Evolutionary conservation across 805 yeast species (phyloP).

Genomic region (Lachancea dasiensis): DNA sequence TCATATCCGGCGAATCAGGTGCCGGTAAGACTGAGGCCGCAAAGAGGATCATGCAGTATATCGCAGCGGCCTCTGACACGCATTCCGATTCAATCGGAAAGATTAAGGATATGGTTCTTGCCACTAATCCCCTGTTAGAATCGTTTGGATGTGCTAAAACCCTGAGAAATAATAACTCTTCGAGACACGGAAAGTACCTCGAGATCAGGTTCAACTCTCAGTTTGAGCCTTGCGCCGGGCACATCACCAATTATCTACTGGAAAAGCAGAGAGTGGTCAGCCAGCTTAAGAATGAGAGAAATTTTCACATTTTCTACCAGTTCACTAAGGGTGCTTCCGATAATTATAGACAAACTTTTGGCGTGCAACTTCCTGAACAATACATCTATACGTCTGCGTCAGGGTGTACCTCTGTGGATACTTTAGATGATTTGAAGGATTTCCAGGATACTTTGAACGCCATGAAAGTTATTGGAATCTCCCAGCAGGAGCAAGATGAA

Average conservation of each 20-base stretch:
- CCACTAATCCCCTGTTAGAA: conserved; percentile 96
- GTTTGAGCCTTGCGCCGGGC: conserved; percentile 90
- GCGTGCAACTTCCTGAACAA: conserved; percentile 91
- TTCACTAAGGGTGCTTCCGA: conserved; percentile 88
- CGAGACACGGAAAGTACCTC: conserved; percentile 93
- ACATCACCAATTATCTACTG: conserved; percentile 86
- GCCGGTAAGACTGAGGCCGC: conserved; percentile 99
- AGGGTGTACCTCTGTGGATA: conserved; percentile 77
- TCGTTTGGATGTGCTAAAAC: conserved; percentile 99
- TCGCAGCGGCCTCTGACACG: conserved; percentile 74
- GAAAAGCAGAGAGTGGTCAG: conserved; percentile 98
- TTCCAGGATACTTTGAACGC: conserved; percentile 77
- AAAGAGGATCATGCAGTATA: conserved; percentile 94
- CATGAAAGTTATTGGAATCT: conserved; percentile 80
- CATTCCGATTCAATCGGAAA: conserved; percentile 67
- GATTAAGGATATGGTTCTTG: conserved; percentile 95
- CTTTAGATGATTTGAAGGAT: conserved; percentile 78
- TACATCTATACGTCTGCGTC: conserved; percentile 84
- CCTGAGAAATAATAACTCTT: conserved; percentile 93
- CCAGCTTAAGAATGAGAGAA: conserved; percentile 86
- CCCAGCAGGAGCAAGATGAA: conserved; percentile 79
- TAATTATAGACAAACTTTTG: conserved; percentile 72
- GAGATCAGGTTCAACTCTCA: conserved; percentile 80
- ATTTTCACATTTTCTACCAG: conserved; percentile 96
- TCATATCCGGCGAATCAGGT: conserved; percentile 95